Percentiles rank a stretch among this genome's conserved stretches.
Evolutionary conservation across 306 rosid species (phyloP).

Genomic region (Medicago truncatula): DNA sequence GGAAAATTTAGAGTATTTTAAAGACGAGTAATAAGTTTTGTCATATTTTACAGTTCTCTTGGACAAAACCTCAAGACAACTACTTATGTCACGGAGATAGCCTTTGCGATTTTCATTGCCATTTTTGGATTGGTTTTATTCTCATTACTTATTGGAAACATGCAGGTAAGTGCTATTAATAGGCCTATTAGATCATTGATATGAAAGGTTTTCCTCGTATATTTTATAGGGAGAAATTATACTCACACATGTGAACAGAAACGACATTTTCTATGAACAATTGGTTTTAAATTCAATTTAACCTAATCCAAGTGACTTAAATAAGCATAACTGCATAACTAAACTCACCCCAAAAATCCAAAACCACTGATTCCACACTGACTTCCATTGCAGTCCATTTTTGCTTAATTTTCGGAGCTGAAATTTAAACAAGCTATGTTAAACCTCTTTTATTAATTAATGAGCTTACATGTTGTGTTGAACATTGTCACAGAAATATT

Average conservation of each 20-base stretch:
- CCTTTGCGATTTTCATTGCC: slow-evolving; percentile 69
- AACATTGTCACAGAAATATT: slow-evolving; percentile 63
- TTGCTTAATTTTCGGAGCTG: not conserved
- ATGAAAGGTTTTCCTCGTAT: not conserved
- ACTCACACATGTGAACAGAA: not conserved
- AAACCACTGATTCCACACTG: not conserved
- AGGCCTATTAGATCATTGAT: slow-evolving; percentile 21
- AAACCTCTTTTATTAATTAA: not conserved
- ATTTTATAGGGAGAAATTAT: slow-evolving; percentile 3
- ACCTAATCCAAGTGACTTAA: no score
- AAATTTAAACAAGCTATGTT: not conserved
- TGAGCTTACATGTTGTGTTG: slow-evolving; percentile 12
- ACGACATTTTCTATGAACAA: not conserved
- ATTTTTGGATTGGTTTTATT: slow-evolving; percentile 78
- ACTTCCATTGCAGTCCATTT: not conserved
- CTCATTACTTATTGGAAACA: slow-evolving; percentile 80
- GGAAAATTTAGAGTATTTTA: no score
- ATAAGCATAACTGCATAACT: no score
- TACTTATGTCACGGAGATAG: slow-evolving; percentile 61
- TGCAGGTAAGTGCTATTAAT: slow-evolving; percentile 71
- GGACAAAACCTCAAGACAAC: slow-evolving; percentile 85
- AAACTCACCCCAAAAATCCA: not conserved
- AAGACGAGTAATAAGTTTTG: not conserved
- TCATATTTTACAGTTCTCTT: slow-evolving; percentile 62
- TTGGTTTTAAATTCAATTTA: no score